These are phyloP conservation scores for Liriodendron chinense DNA, from an alignment of 164 flowering plant species.

Conservation along the genomic window DNA sequence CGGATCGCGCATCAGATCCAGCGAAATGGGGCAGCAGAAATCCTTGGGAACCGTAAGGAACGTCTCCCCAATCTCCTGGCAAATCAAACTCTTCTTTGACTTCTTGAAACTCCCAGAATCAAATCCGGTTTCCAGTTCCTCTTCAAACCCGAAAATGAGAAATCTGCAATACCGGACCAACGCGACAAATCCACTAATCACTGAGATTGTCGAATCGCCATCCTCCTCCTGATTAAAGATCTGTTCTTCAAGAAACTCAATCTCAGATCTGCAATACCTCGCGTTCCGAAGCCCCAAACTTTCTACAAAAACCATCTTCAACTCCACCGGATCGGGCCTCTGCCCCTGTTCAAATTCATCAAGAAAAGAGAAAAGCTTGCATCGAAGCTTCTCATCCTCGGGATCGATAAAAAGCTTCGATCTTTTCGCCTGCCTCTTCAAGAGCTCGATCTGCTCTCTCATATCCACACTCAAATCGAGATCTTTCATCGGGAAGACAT, in stretches of 20 bases:
- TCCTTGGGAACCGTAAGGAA: slow-evolving; percentile 67
- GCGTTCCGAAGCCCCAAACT: slow-evolving; percentile 52
- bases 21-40: slow-evolving; percentile 79
- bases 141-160: slow-evolving; percentile 75
- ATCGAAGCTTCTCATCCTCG: slow-evolving; percentile 55
- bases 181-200: slow-evolving; percentile 78
- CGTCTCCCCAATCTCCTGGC: slow-evolving; percentile 62
- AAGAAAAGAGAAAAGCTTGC: slow-evolving; percentile 45
- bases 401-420: slow-evolving; percentile 55
- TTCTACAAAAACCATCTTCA: slow-evolving; percentile 49
- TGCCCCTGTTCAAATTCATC: slow-evolving; percentile 56
- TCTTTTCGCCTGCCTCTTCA: slow-evolving; percentile 56
- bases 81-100: slow-evolving; percentile 42
- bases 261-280: slow-evolving; percentile 56
- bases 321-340: slow-evolving; percentile 39
- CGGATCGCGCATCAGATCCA: slow-evolving; percentile 92
- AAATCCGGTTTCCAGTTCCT: slow-evolving; percentile 37
- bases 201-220: slow-evolving; percentile 58
- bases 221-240: slow-evolving; percentile 69
- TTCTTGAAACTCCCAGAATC: slow-evolving; percentile 31
- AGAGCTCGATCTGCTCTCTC: slow-evolving; percentile 58
- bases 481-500: slow-evolving; percentile 71
- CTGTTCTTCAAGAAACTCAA: slow-evolving; percentile 89
- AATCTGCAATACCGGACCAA: slow-evolving; percentile 68
- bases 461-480: slow-evolving; percentile 52